Evolutionary conservation across 306 rosid genomes (phyloP), one percentile per base, ranked within the genome.

Genomic region (Oxytropis ochrocephala): DNA sequence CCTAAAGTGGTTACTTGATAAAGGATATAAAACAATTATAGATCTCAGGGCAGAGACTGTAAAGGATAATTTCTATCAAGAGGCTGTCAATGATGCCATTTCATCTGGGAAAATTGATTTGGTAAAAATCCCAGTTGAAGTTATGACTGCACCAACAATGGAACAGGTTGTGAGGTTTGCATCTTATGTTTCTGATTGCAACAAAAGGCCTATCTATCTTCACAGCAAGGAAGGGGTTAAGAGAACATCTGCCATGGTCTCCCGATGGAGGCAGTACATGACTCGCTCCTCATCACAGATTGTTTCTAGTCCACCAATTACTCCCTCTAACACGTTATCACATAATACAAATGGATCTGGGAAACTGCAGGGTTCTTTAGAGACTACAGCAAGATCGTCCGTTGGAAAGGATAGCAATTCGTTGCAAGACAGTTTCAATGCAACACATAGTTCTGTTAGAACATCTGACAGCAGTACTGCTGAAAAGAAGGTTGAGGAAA

Each of bases 161-260:
- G 96, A 91, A 81, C 97, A 94, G 79, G 97, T 94, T 54, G 86
- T 84, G 75, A 83, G 75, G 74, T 85, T 94, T 77, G 92, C 95
- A 56, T 78, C 85, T 32, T 89, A 84, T 82, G 92, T 87, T 73
- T 84, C 91, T 14, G 91, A 94, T 79, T 13, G 64, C 74, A 77
- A 87, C 81, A 91, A 84, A 77, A 80, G 78, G 69, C 95, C 89
- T 33, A 75, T 94, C 65, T 94, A 91, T 87, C 95, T 94, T 78
- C 97, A 94, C 76, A 91, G 99, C 81, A 88, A 81, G 79, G 99
- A 94, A 83, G 99, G 99, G 54, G 75, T 80, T 54, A 62, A 69
- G 92, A 87, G 99, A 84, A 75, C 95, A 69, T 91, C 95, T 64
- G 92, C 96, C 78, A 91, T 94, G 99, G 84, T 94, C 74, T 91